Evolutionary conservation across 106 monocot genomes (phyloP).

Genomic region (Narthecium ossifragum): DNA sequence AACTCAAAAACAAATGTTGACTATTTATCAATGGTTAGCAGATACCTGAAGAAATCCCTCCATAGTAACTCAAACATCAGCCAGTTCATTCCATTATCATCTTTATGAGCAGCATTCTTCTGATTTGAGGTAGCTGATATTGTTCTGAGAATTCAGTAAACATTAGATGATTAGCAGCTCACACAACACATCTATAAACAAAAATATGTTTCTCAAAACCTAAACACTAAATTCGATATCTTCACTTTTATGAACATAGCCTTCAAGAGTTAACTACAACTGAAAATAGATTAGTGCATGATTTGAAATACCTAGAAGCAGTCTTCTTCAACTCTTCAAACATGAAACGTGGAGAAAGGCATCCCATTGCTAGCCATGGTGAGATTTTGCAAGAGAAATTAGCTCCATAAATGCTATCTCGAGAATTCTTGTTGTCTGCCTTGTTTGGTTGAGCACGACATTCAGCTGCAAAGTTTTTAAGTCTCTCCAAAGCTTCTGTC

Average conservation of each 20-base stretch:
- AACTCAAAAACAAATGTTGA: no score
- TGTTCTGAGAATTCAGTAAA: conserved; percentile 23
- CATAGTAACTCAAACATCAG: conserved; percentile 94
- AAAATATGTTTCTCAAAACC: background rate
- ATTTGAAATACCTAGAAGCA: conserved; percentile 65
- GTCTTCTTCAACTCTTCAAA: conserved; percentile 85
- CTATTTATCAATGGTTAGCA: background rate
- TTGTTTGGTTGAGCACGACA: conserved; percentile 60
- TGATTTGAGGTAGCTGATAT: conserved; percentile 27
- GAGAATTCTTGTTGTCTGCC: conserved; percentile 23
- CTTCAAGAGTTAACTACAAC: no score
- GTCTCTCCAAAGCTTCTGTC: conserved; percentile 77
- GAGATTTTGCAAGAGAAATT: conserved; percentile 99
- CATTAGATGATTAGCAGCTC: background rate
- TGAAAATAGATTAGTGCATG: no score
- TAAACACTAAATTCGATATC: background rate
- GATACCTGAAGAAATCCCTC: conserved; percentile 98
- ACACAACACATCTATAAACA: background rate
- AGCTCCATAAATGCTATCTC: conserved; percentile 90
- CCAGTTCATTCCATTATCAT: conserved; percentile 75
- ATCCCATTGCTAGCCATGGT: conserved; percentile 91
- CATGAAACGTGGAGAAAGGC: conserved; percentile 97
- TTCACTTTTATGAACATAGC: no score
- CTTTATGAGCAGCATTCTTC: conserved; percentile 25
- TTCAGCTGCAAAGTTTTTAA: conserved; percentile 81